Evolutionary conservation across 192 early-diverging fungal species (phyloP).

Genomic region (Backusella parvicylindrica): DNA sequence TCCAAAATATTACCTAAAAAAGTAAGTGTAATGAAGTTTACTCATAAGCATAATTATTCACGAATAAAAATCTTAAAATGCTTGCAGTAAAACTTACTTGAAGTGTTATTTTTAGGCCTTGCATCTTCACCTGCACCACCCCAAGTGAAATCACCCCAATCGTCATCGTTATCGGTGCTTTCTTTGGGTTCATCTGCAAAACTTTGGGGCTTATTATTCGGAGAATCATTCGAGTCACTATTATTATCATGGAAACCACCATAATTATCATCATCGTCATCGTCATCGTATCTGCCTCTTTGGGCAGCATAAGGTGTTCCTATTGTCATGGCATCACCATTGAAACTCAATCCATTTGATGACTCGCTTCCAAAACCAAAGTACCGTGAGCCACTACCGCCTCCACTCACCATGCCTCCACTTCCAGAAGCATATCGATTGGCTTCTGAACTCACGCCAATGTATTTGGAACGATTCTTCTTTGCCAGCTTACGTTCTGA

Average conservation of each 20-base stretch:
- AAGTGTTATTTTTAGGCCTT: background rate
- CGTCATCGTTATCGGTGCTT: conserved; percentile 46
- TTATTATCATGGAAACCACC: conserved; percentile 16
- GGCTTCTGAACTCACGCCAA: conserved; percentile 63
- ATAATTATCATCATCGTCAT: conserved; percentile 10
- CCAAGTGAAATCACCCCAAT: conserved; percentile 77
- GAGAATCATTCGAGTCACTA: conserved; percentile 21
- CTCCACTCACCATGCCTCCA: conserved; percentile 30
- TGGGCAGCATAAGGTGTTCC: conserved; percentile 37
- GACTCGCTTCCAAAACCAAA: conserved; percentile 71
- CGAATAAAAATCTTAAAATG: no score
- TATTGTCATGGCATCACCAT: conserved; percentile 29
- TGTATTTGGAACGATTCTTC: conserved; percentile 87
- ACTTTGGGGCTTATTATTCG: background rate
- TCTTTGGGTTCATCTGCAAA: background rate
- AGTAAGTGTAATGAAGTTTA: background rate
- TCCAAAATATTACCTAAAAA: conserved; percentile 11
- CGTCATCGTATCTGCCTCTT: conserved; percentile 3
- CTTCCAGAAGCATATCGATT: conserved; percentile 38
- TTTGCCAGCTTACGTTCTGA: conserved; percentile 87
- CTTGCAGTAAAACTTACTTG: background rate
- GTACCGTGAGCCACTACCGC: conserved; percentile 16
- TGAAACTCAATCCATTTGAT: conserved; percentile 33
- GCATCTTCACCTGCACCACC: conserved; percentile 17
- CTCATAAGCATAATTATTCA: background rate